These are phyloP conservation scores for Aspergillus sp. DNA, from an alignment of 2,329 filamentous ascomycete species.

Conservation along the genomic window DNA sequence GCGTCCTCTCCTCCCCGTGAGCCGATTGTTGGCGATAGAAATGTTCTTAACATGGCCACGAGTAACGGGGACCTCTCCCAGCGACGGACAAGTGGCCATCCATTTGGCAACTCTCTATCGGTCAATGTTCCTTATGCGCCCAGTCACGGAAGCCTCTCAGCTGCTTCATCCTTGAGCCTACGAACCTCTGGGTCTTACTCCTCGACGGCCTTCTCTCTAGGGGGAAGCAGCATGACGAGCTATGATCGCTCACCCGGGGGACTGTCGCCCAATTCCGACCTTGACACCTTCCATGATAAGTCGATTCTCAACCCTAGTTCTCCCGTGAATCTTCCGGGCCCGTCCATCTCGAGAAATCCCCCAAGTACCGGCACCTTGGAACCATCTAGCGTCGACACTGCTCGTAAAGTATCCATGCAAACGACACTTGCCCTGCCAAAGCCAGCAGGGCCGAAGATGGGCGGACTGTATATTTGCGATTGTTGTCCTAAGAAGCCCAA, in stretches of 20 bases:
- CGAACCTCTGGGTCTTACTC: conserved; percentile 62
- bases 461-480: conserved; percentile 74
- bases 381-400: conserved; percentile 38
- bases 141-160: conserved; percentile 64
- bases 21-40: conserved; percentile 40
- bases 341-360: conserved; percentile 38
- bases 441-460: conserved; percentile 49
- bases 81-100: conserved; percentile 56
- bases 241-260: conserved; percentile 64
- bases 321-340: conserved; percentile 45
- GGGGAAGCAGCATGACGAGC: conserved; percentile 66
- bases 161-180: conserved; percentile 63
- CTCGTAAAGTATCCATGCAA: conserved; percentile 53
- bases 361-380: conserved; percentile 43
- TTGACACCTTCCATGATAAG: conserved; percentile 56
- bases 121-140: conserved; percentile 57
- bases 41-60: conserved; percentile 36
- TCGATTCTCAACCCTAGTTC: conserved; percentile 52
- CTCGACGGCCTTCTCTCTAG: conserved; percentile 62
- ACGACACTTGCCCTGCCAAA: conserved; percentile 37
- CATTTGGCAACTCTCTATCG: conserved; percentile 57
- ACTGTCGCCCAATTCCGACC: conserved; percentile 60
- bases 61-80: conserved; percentile 57
- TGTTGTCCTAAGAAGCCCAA: conserved; percentile 97
- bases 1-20: conserved; percentile 66